Evolutionary conservation across 306 rosid species (phyloP).

Genomic region (Casuarina equisetifolia): DNA sequence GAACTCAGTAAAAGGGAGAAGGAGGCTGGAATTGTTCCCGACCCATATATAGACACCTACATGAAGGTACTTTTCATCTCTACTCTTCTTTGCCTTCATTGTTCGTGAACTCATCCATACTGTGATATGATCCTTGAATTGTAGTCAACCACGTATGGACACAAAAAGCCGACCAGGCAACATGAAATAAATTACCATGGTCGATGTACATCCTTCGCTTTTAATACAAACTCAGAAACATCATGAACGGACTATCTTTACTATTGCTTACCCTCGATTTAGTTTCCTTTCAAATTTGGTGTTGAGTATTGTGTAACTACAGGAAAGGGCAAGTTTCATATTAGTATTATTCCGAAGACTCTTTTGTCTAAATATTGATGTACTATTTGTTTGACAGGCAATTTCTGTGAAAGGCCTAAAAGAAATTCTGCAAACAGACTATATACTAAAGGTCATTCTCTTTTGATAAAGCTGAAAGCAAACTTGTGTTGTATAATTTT

Average conservation of each 20-base stretch:
- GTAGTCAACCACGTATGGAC: neutral
- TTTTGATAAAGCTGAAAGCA: neutral
- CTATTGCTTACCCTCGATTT: too few species aligned
- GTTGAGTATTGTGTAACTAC: neutral
- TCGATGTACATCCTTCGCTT: neutral
- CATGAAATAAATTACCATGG: neutral
- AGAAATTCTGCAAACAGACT: constrained; percentile 48
- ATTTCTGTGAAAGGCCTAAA: constrained; percentile 36
- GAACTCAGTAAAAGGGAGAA: constrained; percentile 68
- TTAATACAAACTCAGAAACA: neutral
- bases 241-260: neutral
- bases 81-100: neutral
- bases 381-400: constrained; percentile 30
- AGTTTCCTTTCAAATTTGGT: neutral
- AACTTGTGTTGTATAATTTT: neutral
- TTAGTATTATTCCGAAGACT: neutral
- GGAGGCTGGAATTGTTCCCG: constrained; percentile 62
- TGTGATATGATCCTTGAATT: neutral
- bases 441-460: constrained; percentile 46
- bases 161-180: neutral
- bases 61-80: constrained; percentile 60
- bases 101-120: neutral
- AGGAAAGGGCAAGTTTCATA: neutral
- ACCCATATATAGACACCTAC: constrained; percentile 70
- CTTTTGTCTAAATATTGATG: neutral